Evolutionary conservation across 352 stramenopile genomes (phyloP), one percentile per base, ranked within the genome.

Genomic region (Sclerospora graminicola): DNA sequence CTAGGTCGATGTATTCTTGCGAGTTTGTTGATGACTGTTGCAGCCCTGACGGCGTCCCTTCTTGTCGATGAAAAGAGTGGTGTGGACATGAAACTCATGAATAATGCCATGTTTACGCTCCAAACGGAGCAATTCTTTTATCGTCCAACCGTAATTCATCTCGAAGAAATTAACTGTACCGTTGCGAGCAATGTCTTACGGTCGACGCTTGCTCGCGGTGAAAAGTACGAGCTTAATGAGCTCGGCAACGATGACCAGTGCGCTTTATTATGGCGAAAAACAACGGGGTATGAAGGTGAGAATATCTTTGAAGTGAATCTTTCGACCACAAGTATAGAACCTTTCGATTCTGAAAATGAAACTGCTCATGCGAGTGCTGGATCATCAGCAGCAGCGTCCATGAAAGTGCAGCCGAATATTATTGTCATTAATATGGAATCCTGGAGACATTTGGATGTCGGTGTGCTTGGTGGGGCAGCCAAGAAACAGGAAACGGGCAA

Each of bases 341-440:
- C 34, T n/a, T 29, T 48, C 5, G 14, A 11, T 5, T 24, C 29
- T 2, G 38, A 33, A 2, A 44, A 51, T 19, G 29, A 35, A n/a
- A 55, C 35, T 4, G 15, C n/a, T 15, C 23, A 50, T 10, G 35
- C 11, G 8, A 41, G 16, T 8, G 13, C 16, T 37, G 19, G 28
- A 23, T 48, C 42, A 13, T 36, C 40, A 40, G 18, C 29, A 31
- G 34, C 37, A 11, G 54, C 54, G 15, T 13, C 31, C 8, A 47
- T 15, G 2, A 51, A 48, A 31, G 45, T 36, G 16, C 46, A 51
- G 18, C 74, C 74, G 1, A 86, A 86, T 41, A 78, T 86, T 15
- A 80, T 86, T 36, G 54, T 87, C 20, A 59, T 86, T 46, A 82
- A 84, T 30, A 82, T 87, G 64, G 74, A 82, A 39, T 84, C 70